phyloP scores from a whole-genome alignment of 371 early-diverging fungal species.

The Apophysomyces trapeziformis region DNA sequence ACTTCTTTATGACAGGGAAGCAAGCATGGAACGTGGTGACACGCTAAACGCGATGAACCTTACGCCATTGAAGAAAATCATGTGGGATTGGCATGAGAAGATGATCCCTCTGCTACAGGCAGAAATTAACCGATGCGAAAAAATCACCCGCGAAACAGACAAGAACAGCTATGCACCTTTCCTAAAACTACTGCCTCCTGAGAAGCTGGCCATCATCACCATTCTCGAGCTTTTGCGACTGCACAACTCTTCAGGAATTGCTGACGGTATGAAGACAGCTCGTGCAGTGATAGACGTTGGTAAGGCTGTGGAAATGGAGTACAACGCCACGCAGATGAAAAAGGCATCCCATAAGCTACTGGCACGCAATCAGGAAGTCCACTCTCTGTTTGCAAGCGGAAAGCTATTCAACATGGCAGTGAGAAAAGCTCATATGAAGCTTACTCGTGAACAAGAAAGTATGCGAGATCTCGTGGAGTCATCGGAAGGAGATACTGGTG shows the following conservation, averaged over 20 bases:
- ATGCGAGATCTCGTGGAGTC: slow-evolving; percentile 20
- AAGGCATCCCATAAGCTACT: slow-evolving; percentile 32
- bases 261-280: slow-evolving; percentile 69
- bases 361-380: slow-evolving; percentile 51
- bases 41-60: slow-evolving; percentile 57
- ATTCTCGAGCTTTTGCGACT: slow-evolving; percentile 81
- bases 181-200: slow-evolving; percentile 72
- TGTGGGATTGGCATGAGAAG: slow-evolving; percentile 80
- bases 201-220: slow-evolving; percentile 83
- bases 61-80: slow-evolving; percentile 57
- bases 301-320: slow-evolving; percentile 82
- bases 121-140: slow-evolving; percentile 59
- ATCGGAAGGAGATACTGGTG: slow-evolving; percentile 37
- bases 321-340: slow-evolving; percentile 78
- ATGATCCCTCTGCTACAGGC: slow-evolving; percentile 68
- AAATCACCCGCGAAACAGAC: slow-evolving; percentile 20
- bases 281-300: slow-evolving; percentile 73
- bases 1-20: slow-evolving; percentile 63
- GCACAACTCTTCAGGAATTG: slow-evolving; percentile 61
- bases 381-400: slow-evolving; percentile 68
- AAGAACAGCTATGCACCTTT: slow-evolving; percentile 73
- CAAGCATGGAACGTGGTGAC: slow-evolving; percentile 60
- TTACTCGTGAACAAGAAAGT: slow-evolving; percentile 48
- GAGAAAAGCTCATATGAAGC: slow-evolving; percentile 67
- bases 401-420: slow-evolving; percentile 82